Conservation (phyloP, 2,329 filamentous ascomycete species). For the Cercospora canescens region DNA sequence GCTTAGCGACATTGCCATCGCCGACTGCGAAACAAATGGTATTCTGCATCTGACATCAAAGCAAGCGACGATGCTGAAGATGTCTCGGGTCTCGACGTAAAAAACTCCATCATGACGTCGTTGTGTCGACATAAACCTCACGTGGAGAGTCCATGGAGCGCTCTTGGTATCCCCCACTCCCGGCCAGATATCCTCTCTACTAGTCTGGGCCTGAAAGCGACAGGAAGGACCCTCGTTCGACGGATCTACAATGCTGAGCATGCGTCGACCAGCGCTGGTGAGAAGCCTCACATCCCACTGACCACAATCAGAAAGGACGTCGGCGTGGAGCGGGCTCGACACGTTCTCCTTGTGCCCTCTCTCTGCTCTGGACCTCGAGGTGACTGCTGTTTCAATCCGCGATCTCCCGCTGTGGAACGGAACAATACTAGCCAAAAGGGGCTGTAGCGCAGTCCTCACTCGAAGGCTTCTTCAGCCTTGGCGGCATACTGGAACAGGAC, state of each 20-base stretch:
- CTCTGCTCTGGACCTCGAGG: background rate
- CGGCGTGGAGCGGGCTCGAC: background rate
- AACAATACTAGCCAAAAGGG: background rate
- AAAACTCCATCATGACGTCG: background rate
- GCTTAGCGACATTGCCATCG: background rate
- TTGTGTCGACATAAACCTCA: background rate
- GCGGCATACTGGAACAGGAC: constrained; percentile 2
- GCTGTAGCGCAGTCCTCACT: background rate
- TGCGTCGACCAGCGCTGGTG: background rate
- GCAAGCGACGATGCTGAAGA: background rate
- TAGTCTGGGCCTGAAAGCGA: background rate
- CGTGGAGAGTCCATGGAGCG: background rate
- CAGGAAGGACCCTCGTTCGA: background rate
- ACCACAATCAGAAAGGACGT: too few relatives aligned
- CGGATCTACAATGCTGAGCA: background rate
- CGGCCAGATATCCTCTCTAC: background rate
- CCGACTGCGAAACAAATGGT: background rate
- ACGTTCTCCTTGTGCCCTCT: background rate
- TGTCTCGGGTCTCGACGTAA: background rate
- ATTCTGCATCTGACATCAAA: background rate
- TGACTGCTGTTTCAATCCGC: background rate
- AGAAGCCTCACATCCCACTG: background rate
- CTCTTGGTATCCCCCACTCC: background rate
- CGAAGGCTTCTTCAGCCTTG: background rate
- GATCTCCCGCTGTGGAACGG: background rate